phyloP scores from a whole-genome alignment of 495 filamentous ascomycete species.

The Aspergillus egyptiacus region DNA sequence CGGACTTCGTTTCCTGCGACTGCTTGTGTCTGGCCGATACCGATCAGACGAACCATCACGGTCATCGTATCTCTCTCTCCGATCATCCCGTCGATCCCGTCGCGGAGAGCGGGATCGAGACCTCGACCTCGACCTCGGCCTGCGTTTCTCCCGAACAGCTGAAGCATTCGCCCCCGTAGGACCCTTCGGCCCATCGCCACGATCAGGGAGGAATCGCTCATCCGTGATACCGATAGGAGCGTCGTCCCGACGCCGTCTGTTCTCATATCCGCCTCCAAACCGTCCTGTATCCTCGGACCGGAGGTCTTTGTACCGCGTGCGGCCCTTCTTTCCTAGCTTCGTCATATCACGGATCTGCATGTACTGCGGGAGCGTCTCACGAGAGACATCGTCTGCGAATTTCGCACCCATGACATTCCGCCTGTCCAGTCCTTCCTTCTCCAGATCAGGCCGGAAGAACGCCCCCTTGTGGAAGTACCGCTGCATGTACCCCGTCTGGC shows the following conservation, averaged over 20 bases:
- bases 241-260: conserved; percentile 36
- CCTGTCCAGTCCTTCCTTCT: conserved; percentile 63
- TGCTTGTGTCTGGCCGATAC: conserved; percentile 23
- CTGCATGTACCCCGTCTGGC: conserved; percentile 87
- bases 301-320: conserved; percentile 84
- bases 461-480: conserved; percentile 97
- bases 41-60: conserved; percentile 45
- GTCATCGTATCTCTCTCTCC: conserved; percentile 29
- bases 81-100: conserved; percentile 25
- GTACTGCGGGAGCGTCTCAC: conserved; percentile 80
- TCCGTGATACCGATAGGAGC: conserved; percentile 48
- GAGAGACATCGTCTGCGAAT: conserved; percentile 72
- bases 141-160: conserved; percentile 34
- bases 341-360: conserved; percentile 94
- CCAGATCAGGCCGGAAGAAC: conserved; percentile 80
- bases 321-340: conserved; percentile 84
- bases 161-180: conserved; percentile 49
- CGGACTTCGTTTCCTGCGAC: conserved; percentile 56
- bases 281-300: conserved; percentile 86
- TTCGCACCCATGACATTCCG: conserved; percentile 74
- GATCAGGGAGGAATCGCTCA: conserved; percentile 69
- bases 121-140: conserved; percentile 29
- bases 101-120: conserved; percentile 33
- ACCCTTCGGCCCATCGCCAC: conserved; percentile 31
- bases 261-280: conserved; percentile 62